Evolutionary conservation across 2,329 filamentous ascomycete genomes (phyloP).

Genomic region (Coniosporium tulheliwenetii): DNA sequence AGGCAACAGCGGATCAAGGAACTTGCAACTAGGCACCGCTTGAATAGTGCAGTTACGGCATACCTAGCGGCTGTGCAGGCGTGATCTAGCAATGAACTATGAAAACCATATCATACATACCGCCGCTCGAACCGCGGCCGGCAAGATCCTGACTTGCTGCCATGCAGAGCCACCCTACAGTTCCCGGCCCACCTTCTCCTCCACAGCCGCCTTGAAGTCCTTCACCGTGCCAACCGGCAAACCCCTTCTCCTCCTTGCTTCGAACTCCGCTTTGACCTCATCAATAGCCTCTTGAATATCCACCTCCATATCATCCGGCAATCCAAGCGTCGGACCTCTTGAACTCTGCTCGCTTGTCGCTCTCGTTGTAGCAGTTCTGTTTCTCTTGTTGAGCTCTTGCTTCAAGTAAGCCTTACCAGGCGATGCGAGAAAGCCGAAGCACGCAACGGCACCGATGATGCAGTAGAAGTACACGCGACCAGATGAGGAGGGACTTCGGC

Average conservation of each 20-base stretch:
- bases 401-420: slow-evolving; percentile 46
- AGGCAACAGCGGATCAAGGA: no score
- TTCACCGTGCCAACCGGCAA: slow-evolving; percentile 24
- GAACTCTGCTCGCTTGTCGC: slow-evolving; percentile 15
- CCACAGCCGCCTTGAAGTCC: slow-evolving; percentile 37
- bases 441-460: slow-evolving; percentile 47
- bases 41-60: no score
- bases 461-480: slow-evolving; percentile 87
- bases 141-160: no score
- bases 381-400: slow-evolving; percentile 20
- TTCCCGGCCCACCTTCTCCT: slow-evolving; percentile 21
- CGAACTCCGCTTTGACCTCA: slow-evolving; percentile 61
- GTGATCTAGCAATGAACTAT: no score
- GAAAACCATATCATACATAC: no score
- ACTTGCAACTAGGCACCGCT: no score
- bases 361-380: slow-evolving; percentile 11
- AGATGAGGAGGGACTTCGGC: slow-evolving; percentile 53
- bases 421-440: slow-evolving; percentile 64
- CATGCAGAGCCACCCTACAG: not conserved
- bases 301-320: slow-evolving; percentile 58
- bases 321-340: slow-evolving; percentile 53
- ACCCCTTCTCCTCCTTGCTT: slow-evolving; percentile 35
- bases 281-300: slow-evolving; percentile 66
- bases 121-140: no score
- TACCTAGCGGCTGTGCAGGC: no score